Evolutionary conservation across 495 filamentous ascomycete species (phyloP).

Genomic region (Penicillium turbatum): DNA sequence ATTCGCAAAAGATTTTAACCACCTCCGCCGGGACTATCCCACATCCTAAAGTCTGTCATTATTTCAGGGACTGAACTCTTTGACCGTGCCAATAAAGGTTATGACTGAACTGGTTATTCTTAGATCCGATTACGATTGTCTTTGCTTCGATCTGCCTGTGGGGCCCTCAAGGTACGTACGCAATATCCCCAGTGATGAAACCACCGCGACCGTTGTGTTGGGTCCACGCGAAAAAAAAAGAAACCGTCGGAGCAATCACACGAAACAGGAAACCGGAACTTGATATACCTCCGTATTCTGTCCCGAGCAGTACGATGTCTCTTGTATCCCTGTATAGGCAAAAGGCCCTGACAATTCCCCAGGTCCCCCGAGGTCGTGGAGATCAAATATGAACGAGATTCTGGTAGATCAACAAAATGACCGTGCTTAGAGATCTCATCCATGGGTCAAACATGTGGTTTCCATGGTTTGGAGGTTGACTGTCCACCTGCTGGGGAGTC

Average conservation of each 20-base stretch:
- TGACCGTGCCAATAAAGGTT: too few species aligned
- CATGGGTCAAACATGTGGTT: slow-evolving; percentile 13
- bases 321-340: background rate
- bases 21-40: background rate
- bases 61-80: too few species aligned
- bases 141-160: background rate
- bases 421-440: slow-evolving; percentile 10
- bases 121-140: background rate
- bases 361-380: background rate
- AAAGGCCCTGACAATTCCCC: background rate
- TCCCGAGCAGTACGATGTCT: too few species aligned
- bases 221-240: slow-evolving; percentile 1
- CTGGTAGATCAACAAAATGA: slow-evolving; percentile 19
- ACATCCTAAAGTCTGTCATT: too few species aligned
- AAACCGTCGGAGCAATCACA: slow-evolving; percentile 11
- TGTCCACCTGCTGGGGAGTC: too few species aligned
- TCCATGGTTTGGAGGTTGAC: background rate
- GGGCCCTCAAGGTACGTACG: background rate
- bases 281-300: background rate
- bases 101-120: background rate
- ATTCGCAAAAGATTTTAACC: background rate
- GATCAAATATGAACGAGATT: background rate
- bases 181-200: slow-evolving; percentile 2
- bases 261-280: background rate
- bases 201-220: background rate